Conservation (phyloP, 345 rosid genomes). For the Salix dunnii region DNA sequence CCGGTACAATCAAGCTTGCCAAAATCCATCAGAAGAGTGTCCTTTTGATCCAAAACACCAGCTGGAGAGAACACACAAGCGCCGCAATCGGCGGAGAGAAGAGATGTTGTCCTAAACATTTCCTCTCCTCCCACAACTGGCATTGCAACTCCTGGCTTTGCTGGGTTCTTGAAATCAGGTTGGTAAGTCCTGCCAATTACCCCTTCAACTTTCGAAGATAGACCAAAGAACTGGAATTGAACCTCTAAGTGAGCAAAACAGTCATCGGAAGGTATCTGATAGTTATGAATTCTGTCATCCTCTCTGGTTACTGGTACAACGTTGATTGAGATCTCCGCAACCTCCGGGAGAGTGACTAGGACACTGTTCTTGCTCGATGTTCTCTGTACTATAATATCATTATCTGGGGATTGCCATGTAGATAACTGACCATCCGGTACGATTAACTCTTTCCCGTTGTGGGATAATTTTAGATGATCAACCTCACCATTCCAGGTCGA, state of each 20-base stretch:
- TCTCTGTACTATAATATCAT: conserved; percentile 50
- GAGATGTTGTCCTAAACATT: conserved; percentile 47
- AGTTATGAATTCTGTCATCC: conserved; percentile 55
- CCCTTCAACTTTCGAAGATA: conserved; percentile 58
- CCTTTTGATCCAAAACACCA: conserved; percentile 3
- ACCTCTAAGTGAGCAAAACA: conserved; percentile 66
- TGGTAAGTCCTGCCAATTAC: conserved; percentile 60
- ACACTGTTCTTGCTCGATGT: conserved; percentile 48
- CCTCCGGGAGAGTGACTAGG: conserved; percentile 35
- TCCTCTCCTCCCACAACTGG: conserved; percentile 56
- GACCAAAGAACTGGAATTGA: conserved; percentile 52
- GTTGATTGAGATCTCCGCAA: conserved; percentile 53
- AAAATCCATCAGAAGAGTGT: conserved; percentile 23
- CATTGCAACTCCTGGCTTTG: conserved; percentile 63
- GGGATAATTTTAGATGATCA: conserved; percentile 50
- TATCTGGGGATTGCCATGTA: conserved; percentile 42
- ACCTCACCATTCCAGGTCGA: conserved; percentile 46
- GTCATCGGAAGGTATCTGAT: conserved; percentile 51
- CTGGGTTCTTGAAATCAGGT: conserved; percentile 57
- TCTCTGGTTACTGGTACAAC: conserved; percentile 66
- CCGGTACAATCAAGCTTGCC: conserved; percentile 43
- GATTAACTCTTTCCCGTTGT: conserved; percentile 39
- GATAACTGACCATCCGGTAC: conserved; percentile 48
- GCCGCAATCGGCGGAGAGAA: conserved; percentile 40
- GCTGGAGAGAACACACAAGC: conserved; percentile 37